These are phyloP conservation scores for Microbotryum silenes-acaulis DNA, from an alignment of 1,284 basidiomycete species.

Conservation along the genomic window DNA sequence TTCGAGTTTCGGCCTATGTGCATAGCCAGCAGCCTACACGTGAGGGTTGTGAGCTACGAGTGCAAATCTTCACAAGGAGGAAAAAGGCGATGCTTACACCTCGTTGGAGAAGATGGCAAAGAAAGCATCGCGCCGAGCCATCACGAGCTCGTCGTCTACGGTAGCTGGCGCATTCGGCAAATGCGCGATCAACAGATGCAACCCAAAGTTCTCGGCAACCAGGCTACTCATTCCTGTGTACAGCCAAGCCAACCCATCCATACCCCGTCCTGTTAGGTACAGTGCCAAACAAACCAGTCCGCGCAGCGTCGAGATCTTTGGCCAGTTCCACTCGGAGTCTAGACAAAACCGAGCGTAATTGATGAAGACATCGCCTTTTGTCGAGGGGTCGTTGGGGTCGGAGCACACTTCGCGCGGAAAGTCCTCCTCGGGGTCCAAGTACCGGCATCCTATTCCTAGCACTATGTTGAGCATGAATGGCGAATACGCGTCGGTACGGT, in stretches of 20 bases:
- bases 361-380: slow-evolving; percentile 1
- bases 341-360: not conserved
- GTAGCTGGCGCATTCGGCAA: not conserved
- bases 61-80: not conserved
- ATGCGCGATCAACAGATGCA: slow-evolving; percentile 23
- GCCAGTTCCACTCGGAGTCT: not conserved
- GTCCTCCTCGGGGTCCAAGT: slow-evolving; percentile 19
- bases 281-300: not conserved
- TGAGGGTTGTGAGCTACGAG: not conserved
- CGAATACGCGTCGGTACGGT: slow-evolving; percentile 22
- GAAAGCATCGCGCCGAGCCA: slow-evolving; percentile 17
- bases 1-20: not conserved
- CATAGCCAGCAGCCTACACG: not conserved
- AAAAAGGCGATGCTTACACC: not conserved
- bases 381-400: not conserved
- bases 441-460: slow-evolving; percentile 26
- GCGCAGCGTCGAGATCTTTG: not conserved
- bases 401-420: slow-evolving; percentile 22
- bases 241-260: too few relatives aligned
- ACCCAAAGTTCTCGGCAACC: slow-evolving; percentile 20
- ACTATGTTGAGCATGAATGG: slow-evolving; percentile 27
- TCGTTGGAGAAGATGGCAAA: slow-evolving; percentile 16
- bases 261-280: not conserved
- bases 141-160: slow-evolving; percentile 8
- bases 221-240: too few relatives aligned